Percentiles rank a stretch among this genome's conserved stretches.
phyloP scores from a whole-genome alignment of 306 rosid species.

The Vicia villosa region DNA sequence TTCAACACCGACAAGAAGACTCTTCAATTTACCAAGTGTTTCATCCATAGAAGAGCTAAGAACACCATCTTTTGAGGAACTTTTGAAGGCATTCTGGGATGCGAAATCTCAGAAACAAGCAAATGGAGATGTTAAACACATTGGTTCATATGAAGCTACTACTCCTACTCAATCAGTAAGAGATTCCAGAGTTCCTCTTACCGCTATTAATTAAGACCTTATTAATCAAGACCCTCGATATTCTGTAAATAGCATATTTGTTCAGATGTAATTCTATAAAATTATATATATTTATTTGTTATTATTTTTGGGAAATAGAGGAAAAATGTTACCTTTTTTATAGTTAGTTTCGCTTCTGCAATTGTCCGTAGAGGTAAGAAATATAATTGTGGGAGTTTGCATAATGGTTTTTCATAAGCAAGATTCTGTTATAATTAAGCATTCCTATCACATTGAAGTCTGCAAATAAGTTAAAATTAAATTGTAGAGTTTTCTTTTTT shows the following conservation, averaged over 20 bases:
- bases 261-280: constrained; percentile 48
- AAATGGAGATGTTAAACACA: constrained; percentile 84
- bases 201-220: constrained; percentile 77
- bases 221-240: constrained; percentile 53
- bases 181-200: constrained; percentile 98
- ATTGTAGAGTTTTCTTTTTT: no score
- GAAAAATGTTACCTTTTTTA: constrained; percentile 9
- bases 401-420: neutral
- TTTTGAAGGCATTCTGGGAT: constrained; percentile 87
- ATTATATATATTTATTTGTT: constrained; percentile 51
- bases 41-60: constrained; percentile 86
- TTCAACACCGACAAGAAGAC: constrained; percentile 92
- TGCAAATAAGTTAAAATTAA: neutral
- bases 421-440: neutral
- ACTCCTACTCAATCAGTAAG: constrained; percentile 62
- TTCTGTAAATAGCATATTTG: constrained; percentile 73
- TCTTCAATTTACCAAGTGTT: constrained; percentile 81
- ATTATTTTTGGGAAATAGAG: constrained; percentile 15
- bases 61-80: constrained; percentile 94
- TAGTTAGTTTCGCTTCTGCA: constrained; percentile 17
- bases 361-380: constrained; percentile 27
- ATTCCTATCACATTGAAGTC: neutral
- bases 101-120: constrained; percentile 67
- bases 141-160: constrained; percentile 65
- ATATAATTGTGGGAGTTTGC: constrained; percentile 38